Evolutionary conservation across 345 rosid species (phyloP), one percentile per base, ranked within the genome.

Genomic region (Gossypium sturtianum): DNA sequence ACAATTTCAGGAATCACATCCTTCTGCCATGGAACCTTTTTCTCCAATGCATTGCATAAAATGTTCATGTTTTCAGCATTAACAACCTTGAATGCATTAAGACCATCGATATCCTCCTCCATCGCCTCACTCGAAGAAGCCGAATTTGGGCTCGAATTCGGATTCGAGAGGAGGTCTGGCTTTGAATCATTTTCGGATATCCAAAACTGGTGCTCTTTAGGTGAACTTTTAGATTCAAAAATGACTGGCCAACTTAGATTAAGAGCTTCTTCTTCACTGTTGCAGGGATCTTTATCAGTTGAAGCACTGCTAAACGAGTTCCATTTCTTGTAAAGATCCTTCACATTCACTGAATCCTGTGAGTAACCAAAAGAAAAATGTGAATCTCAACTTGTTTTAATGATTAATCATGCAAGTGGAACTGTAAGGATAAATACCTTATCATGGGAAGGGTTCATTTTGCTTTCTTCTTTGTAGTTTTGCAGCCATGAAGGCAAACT

Each of bases 111-210:
- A 54, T 77, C 82, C 65, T 85, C 87, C 68, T 75, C 83, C 7
- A 75, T 62, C 15, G 82, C 89, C 78, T 88, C 94, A n/a, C 94
- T 90, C 2, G 94, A 86, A n/a, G 94, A 88, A 54, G 89, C 94
- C 16, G 94, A 90, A 73, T 90, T 90, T 4, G 94, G 94, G 74
- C 94, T 88, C 5, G 94, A 90, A 79, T 86, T 90, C 1, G 94
- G 94, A 77, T 90, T 90, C 0, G 91, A 87, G 58, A 87, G 49
- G 59, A 87, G 86, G 44, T 87, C 91, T 12, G 85, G 89, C 75
- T 82, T 85, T 0, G 79, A 70, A 52, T 54, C 72, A 67, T 56
- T 76, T 74, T 83, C 85, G 9, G 81, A 76, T 57, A 81, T 54
- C 86, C 83, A 85, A 62, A 85, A 80, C 77, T 79, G 86, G 74